Evolutionary conservation across 345 rosid genomes (phyloP), one percentile per base, ranked within the genome.

Genomic region (Acer campestre): DNA sequence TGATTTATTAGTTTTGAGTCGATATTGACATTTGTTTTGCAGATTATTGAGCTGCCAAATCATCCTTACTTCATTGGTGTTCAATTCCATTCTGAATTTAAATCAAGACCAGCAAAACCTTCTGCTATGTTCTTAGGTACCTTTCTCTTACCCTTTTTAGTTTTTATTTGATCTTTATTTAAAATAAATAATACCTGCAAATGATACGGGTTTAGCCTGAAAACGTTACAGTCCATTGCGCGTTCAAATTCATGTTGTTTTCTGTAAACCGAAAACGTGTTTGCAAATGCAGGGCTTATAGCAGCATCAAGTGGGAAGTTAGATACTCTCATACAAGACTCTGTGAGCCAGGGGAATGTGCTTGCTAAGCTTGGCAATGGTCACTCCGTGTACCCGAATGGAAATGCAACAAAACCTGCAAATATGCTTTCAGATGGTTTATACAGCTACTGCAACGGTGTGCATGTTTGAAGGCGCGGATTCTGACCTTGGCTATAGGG

Each of bases 41-140:
- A 92, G 97, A 86, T 93, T 68, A 48, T 91, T 63, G 97, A 93
- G 79, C 79, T 93, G 8, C 86, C 81, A n/a, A 80, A 73, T 71
- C 97, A 93, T 88, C 97, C 95, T 25, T 93, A 87, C 79, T 93
- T 78, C 79, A 71, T 93, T 12, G 97, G 97, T 65, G 95, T 84
- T 70, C 99, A 96, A 86, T 96, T 96, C 77, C 99, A 96, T 78
- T 98, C 99, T 0, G 99, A 96, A 84, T 96, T 89, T 77, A 96
- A 92, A 84, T 96, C 98, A 69, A 94, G 98, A 78, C 98, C 99
- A 0, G 97, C 93, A 81, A 89, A 92, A 65, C 97, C 99, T 55
- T 96, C 99, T 68, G 88, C 99, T 75, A 75, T 89, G 68, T 96
- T 96, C 81, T 80, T 89, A 86, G 99, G 99, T 96, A 84, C 70